Percentiles rank a stretch among this genome's conserved stretches.
These are phyloP conservation scores for Cercospora sp. DNA, from an alignment of 2,329 filamentous ascomycete genomes.

Conservation along the genomic window DNA sequence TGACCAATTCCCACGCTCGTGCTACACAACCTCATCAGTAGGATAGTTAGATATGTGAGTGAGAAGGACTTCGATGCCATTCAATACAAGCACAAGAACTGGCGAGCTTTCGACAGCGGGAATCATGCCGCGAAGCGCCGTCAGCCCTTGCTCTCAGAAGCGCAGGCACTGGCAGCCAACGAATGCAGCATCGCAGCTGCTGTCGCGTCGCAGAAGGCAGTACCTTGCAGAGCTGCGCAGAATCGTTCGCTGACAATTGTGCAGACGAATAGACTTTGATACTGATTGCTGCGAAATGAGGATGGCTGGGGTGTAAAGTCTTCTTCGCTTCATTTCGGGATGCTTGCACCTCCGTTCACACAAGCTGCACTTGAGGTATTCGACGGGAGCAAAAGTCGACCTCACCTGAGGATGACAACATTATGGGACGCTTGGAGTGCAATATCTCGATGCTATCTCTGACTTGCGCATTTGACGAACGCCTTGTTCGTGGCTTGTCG, in stretches of 20 bases:
- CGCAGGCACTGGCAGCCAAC: background rate
- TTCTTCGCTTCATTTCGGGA: background rate
- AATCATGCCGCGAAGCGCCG: background rate
- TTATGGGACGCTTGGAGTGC: background rate
- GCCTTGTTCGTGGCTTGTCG: background rate
- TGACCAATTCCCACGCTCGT: background rate
- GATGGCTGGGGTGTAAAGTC: background rate
- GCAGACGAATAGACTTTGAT: background rate
- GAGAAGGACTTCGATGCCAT: background rate
- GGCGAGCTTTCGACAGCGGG: background rate
- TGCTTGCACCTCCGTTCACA: background rate
- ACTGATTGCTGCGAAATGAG: slow-evolving; percentile 1
- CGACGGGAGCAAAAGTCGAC: too few relatives aligned
- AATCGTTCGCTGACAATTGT: background rate
- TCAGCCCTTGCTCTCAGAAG: background rate
- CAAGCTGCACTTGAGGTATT: background rate
- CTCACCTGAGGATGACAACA: too few relatives aligned
- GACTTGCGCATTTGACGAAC: background rate
- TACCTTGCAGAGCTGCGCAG: background rate
- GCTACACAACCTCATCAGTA: too few relatives aligned
- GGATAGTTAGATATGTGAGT: too few relatives aligned
- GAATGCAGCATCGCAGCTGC: background rate
- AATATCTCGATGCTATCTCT: background rate
- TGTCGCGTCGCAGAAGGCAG: background rate
- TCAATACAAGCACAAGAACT: background rate